Evolutionary conservation across 192 early-diverging fungal species (phyloP).

Genomic region (Coemansia sp.): DNA sequence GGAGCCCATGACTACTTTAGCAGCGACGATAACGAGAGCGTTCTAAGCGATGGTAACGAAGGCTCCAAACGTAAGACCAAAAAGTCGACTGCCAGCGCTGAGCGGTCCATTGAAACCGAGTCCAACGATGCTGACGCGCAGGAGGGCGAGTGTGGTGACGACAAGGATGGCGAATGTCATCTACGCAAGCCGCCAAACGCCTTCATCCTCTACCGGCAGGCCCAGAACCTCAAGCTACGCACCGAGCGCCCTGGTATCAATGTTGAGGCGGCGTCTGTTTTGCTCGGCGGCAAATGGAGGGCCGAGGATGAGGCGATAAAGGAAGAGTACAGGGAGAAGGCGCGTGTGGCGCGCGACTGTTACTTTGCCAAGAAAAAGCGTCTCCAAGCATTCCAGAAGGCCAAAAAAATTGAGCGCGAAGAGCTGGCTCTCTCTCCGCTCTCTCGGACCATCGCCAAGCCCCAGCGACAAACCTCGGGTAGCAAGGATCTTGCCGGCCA

Average conservation of each 20-base stretch:
- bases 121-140: not conserved
- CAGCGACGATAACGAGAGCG: conserved; percentile 2
- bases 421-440: not conserved
- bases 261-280: conserved; percentile 28
- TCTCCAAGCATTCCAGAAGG: conserved; percentile 19
- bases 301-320: conserved; percentile 23
- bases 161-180: conserved; percentile 4
- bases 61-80: not conserved
- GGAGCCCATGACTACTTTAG: not conserved
- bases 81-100: not conserved
- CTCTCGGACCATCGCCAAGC: conserved; percentile 3
- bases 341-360: conserved; percentile 18
- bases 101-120: not conserved
- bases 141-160: not conserved
- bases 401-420: conserved; percentile 30
- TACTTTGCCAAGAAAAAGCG: conserved; percentile 51
- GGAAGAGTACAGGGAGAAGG: conserved; percentile 18
- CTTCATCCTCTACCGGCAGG: conserved; percentile 41
- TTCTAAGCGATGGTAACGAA: not conserved
- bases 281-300: conserved; percentile 39
- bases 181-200: conserved; percentile 48
- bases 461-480: not conserved
- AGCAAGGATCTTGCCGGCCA: not conserved
- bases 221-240: conserved; percentile 28
- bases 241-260: conserved; percentile 16